These are phyloP conservation scores for Tremellales sp. DNA, from an alignment of 1,284 basidiomycete species.

Conservation along the genomic window DNA sequence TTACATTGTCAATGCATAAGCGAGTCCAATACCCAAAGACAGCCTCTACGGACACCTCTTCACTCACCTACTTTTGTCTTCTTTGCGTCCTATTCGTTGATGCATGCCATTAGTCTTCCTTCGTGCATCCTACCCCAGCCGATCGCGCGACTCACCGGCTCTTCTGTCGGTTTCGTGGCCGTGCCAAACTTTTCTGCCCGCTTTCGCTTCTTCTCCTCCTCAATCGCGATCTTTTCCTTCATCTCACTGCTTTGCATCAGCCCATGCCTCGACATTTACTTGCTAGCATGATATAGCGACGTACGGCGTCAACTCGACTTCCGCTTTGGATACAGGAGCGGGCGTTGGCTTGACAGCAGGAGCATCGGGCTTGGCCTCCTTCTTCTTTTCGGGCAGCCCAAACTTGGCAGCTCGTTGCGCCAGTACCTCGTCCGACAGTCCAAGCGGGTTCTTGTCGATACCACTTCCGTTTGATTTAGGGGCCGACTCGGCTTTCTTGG, in stretches of 20 bases:
- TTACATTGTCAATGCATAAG: too few species aligned
- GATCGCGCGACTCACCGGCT: constrained; percentile 26
- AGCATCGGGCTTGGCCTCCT: constrained; percentile 1
- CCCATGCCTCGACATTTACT: background rate
- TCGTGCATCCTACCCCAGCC: background rate
- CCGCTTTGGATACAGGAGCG: constrained; percentile 10
- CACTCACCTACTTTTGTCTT: constrained; percentile 47
- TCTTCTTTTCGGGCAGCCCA: constrained; percentile 38
- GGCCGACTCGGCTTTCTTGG: constrained; percentile 10
- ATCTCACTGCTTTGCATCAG: constrained; percentile 28
- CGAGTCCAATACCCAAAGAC: too few species aligned
- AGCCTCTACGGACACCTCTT: too few species aligned
- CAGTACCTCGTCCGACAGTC: constrained; percentile 38
- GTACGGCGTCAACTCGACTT: constrained; percentile 24
- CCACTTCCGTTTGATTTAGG: constrained; percentile 24
- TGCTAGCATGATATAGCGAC: background rate
- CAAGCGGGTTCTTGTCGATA: constrained; percentile 32
- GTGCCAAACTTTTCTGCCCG: constrained; percentile 48
- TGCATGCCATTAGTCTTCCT: background rate
- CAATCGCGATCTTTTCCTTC: constrained; percentile 31
- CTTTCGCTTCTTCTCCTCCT: constrained; percentile 52
- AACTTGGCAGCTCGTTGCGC: constrained; percentile 45
- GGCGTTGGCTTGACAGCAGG: constrained; percentile 12
- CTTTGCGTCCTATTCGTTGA: constrained; percentile 35
- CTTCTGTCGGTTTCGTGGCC: constrained; percentile 8